Base-by-base conservation (phyloP, 2,329 filamentous ascomycete genomes). In the Claviceps citrina region DNA sequence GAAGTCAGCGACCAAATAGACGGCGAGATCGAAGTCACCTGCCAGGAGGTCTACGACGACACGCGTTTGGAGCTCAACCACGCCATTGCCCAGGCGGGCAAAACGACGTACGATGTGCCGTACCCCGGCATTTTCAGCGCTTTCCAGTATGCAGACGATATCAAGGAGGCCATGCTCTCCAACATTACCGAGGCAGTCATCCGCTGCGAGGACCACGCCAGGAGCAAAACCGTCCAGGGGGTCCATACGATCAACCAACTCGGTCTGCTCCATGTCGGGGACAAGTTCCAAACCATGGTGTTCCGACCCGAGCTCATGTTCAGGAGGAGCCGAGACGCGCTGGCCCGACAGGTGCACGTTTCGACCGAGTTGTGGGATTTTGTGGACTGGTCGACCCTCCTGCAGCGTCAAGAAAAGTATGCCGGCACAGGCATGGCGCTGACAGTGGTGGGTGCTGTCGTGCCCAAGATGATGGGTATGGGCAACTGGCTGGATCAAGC, bases 261-360 rank as follows among this genome's bases (percentile, higher is more conserved):
- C 1, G 91, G 91, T 20, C 66, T 96, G 13, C 58, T 89, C 27
- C 89, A 98, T 56, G 75, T 96, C 5, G 89, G 89, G 8, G 78
- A 91, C 50, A 81, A 89, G 51, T 93, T 89, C 50, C 72, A 81
- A 18, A 81, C 87, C 50, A 74, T 95, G 34, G 84, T 77, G 49
- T 95, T 98, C 76, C 77, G 82, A 24, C 77, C 85, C 1, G 86
- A 95, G 51, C 76, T 87, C 55, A 96, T 98, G 91, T 98, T 96
- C 68, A 78, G 77, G 44, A 78, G 84, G 45, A 81, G 81, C 53
- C 75, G 78, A 44, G 84, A 98, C 57, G 75, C 77, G 2, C 65
- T 94, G 31, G 86, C 84, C 5, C 77, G 85, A 47, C 80, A 93
- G 54, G 78, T 96, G 13, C 78, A 95, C 44, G 78, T 94, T 16